A percentile compares a stretch with the other conserved stretches of the same genome.
Evolutionary conservation across 371 early-diverging fungal species (phyloP).

Genomic region (Circinella umbellata): DNA sequence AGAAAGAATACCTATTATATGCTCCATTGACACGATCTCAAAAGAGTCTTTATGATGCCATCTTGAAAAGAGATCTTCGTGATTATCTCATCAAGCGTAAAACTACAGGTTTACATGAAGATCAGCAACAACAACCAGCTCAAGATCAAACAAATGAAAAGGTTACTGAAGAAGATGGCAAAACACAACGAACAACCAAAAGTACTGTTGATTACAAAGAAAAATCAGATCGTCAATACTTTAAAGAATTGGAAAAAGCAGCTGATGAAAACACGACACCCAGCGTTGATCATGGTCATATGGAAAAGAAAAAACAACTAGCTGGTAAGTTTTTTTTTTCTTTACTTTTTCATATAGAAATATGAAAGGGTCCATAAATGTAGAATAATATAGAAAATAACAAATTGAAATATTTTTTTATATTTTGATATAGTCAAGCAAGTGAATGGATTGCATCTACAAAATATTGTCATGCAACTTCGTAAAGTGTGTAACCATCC

Average conservation of each 20-base stretch:
- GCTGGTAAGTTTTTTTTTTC: constrained; percentile 18
- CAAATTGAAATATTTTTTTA: not conserved
- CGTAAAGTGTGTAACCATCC: constrained; percentile 97
- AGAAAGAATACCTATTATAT: constrained; percentile 88
- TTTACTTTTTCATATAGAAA: not conserved
- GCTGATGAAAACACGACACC: constrained; percentile 28
- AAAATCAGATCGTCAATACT: constrained; percentile 44
- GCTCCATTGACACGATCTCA: constrained; percentile 85
- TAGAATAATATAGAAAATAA: not conserved
- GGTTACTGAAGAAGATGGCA: constrained; percentile 2
- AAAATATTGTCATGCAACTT: constrained; percentile 91
- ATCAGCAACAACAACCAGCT: constrained; percentile 23
- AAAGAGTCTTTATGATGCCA: constrained; percentile 85
- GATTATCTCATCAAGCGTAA: constrained; percentile 71
- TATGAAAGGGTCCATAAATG: not conserved
- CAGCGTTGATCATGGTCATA: not conserved
- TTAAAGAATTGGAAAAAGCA: constrained; percentile 53
- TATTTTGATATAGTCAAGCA: constrained; percentile 38
- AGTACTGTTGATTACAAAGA: constrained; percentile 46
- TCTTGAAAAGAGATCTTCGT: constrained; percentile 72
- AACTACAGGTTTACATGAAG: constrained; percentile 19
- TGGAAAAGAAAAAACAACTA: constrained; percentile 23
- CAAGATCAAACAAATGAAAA: constrained; percentile 32
- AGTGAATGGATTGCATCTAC: constrained; percentile 64
- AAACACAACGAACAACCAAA: constrained; percentile 28